These are phyloP conservation scores for Cystobasidium pallidum DNA, from an alignment of 1,284 basidiomycete genomes.

Conservation along the genomic window DNA sequence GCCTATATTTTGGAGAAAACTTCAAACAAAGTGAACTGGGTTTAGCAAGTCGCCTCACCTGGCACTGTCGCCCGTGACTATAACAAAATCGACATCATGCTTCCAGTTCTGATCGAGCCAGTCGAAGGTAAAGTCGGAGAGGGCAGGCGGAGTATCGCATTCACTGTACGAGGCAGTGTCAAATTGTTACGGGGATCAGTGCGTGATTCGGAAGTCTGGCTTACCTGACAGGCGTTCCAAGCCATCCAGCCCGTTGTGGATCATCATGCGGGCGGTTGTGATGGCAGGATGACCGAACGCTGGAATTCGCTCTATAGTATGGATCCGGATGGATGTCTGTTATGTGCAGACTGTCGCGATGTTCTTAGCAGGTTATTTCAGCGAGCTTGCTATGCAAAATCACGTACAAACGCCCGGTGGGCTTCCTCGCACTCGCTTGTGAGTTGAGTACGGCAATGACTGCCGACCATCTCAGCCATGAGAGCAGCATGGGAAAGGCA, in stretches of 20 bases:
- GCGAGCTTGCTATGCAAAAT: neutral
- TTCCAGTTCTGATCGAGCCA: constrained; percentile 79
- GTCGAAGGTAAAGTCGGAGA: constrained; percentile 79
- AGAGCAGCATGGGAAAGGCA: constrained; percentile 11
- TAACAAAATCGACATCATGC: constrained; percentile 83
- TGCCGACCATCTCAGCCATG: neutral
- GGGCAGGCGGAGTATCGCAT: constrained; percentile 78
- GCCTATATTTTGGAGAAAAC: neutral
- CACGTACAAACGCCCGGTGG: constrained; percentile 25
- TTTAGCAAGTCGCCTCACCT: constrained; percentile 61
- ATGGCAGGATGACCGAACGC: constrained; percentile 67
- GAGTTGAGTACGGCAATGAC: neutral
- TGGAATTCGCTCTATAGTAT: constrained; percentile 61
- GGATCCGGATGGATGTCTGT: constrained; percentile 82
- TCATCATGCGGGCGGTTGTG: constrained; percentile 52
- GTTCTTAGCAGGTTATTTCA: neutral
- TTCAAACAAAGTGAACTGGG: neutral
- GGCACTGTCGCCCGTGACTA: constrained; percentile 92
- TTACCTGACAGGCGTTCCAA: constrained; percentile 53
- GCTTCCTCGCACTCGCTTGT: constrained; percentile 28
- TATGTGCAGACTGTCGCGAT: constrained; percentile 65
- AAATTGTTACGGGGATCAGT: too few relatives aligned
- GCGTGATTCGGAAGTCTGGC: too few relatives aligned
- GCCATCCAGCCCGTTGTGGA: constrained; percentile 54
- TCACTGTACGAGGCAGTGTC: constrained; percentile 62